Base-by-base conservation (phyloP, 2,329 filamentous ascomycete species). In the Curvularia sp. region DNA sequence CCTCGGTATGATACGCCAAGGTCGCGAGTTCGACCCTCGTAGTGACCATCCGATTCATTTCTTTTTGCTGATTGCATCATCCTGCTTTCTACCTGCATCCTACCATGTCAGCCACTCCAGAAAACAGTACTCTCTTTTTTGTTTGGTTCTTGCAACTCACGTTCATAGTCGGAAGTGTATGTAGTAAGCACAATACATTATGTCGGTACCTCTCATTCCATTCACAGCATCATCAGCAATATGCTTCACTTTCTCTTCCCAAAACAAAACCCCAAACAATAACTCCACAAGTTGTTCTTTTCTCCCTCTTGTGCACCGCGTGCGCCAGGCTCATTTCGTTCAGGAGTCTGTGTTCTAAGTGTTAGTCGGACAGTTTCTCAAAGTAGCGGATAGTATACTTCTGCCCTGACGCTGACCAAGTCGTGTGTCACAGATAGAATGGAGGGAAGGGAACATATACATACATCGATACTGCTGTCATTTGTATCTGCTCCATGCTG, bases 21-120 rank as follows among this genome's bases (percentile, higher is more conserved):
- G 53, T 55, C 53, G 53, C 46, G 53, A 50, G 53, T 55, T 55
- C 53, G 53, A 55, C 53, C 46, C 53, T 50, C 53, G 47, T 55
- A 55, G 53, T 55, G 53, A 55, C 53, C 53, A 55, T 22, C 20
- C 33, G 44, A 52, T 22, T 12, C 6, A 10, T n/a, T 46, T 7
- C 28, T 47, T 53, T 53, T 47, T 31, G 44, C 44, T 7, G 1
- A 31, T 4, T 31, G 9, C 3, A 13, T 26, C 41, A 20, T 20
- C n/a, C 6, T 9, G 18, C 1, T 43, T 15, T 26, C 26, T 15
- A 9, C 15, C 33, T 35, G 33, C 1, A 38, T 4, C 2, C 7
- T 15, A 5, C 13, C 6, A 4, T 31, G 4, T 15, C 13, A 35
- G 13, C 13, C 4, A 15, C 33, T 35, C 5, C 12, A 35, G 6